phyloP scores from a whole-genome alignment of 116 monocot genomes.

The Thalassia testudinum region DNA sequence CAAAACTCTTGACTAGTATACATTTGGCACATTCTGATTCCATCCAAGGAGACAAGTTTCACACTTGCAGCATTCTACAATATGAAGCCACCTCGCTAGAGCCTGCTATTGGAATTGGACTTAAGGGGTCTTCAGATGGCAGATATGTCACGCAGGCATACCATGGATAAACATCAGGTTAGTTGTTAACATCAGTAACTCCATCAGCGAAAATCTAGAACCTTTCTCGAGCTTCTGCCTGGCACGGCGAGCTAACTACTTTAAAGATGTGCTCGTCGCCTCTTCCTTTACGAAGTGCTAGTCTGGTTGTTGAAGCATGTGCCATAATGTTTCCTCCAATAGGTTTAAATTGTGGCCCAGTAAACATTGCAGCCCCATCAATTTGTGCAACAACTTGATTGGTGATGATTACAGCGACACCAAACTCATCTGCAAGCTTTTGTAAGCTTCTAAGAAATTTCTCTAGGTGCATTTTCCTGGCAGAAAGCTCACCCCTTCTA shows the following conservation, averaged over 20 bases:
- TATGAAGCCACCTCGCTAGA: too few relatives aligned
- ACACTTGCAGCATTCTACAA: too few relatives aligned
- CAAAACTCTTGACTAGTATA: too few relatives aligned
- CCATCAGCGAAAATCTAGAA: constrained; percentile 92
- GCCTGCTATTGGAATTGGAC: too few relatives aligned
- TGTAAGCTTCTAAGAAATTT: constrained; percentile 95
- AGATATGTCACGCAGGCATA: too few relatives aligned
- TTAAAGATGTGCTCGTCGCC: constrained; percentile 96
- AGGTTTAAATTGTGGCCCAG: constrained; percentile 88
- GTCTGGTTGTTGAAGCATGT: constrained; percentile 93
- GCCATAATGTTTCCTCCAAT: constrained; percentile 99
- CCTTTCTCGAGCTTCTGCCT: constrained; percentile 90
- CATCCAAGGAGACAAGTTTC: too few relatives aligned
- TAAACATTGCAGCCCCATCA: constrained; percentile 84
- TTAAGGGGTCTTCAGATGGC: too few relatives aligned
- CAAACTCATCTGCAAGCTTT: constrained; percentile 97
- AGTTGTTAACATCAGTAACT: constrained; percentile 86
- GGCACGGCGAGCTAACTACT: constrained; percentile 92
- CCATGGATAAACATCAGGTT: constrained; percentile 3
- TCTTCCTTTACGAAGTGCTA: constrained; percentile 81
- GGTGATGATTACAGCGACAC: constrained; percentile 91
- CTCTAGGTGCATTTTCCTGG: constrained; percentile 95
- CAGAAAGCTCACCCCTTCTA: constrained; percentile 93
- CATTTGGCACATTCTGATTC: too few relatives aligned
- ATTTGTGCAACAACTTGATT: constrained; percentile 99